Percentiles rank a stretch among this genome's conserved stretches.
Evolutionary conservation across 202 grass and related monocot species (phyloP).

Genomic region (Setaria italica): DNA sequence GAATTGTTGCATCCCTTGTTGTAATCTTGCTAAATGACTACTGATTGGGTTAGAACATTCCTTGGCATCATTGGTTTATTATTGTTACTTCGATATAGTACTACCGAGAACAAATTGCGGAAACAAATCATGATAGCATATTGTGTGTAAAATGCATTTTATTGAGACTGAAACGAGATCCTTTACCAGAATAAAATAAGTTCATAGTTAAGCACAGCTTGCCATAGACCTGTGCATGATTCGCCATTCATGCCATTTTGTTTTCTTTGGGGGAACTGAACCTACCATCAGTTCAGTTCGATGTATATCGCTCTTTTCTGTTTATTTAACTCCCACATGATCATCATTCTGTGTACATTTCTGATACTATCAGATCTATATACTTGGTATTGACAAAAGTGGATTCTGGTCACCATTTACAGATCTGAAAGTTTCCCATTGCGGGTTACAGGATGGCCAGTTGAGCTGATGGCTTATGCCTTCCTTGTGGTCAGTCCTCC

Average conservation of each 20-base stretch:
- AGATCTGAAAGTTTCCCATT: conserved; percentile 92
- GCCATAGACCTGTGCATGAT: conserved; percentile 23
- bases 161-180: not conserved
- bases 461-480: conserved; percentile 98
- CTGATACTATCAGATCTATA: conserved; percentile 20
- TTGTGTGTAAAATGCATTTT: conserved; percentile 2
- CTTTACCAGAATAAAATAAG: conserved; percentile 26
- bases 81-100: conserved; percentile 3
- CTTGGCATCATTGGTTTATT: conserved; percentile 23
- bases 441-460: conserved; percentile 87
- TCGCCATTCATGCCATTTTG: not conserved
- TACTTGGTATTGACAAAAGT: conserved; percentile 29
- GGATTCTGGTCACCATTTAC: conserved; percentile 48
- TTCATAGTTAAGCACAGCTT: conserved; percentile 12
- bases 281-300: conserved; percentile 14
- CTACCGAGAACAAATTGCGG: not conserved
- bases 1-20: not conserved
- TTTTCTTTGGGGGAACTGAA: conserved; percentile 19
- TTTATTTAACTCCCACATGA: not conserved
- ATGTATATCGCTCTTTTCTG: conserved; percentile 12
- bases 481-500: conserved; percentile 91
- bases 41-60: conserved; percentile 7
- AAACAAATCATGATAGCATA: not conserved
- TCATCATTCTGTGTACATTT: conserved; percentile 6
- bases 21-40: conserved; percentile 10